Conservation (phyloP, 164 flowering plant species). For the Dillenia turbinata region DNA sequence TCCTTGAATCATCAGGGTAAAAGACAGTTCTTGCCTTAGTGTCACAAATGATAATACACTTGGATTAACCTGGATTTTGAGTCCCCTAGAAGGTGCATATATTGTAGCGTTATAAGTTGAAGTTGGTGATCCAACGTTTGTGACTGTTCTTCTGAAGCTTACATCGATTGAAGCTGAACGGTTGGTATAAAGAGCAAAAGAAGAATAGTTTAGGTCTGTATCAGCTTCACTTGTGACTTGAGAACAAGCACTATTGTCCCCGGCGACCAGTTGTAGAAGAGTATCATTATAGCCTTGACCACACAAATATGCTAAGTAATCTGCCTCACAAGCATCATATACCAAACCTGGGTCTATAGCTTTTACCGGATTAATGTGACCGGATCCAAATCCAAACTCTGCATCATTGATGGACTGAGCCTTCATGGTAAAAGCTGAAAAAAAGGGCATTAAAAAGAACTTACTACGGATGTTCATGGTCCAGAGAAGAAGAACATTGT, state of each 20-base stretch:
- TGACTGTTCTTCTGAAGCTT: too few species aligned
- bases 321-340: slow-evolving; percentile 5
- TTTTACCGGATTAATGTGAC: slow-evolving; percentile 11
- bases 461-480: too few species aligned
- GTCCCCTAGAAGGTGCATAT: not conserved
- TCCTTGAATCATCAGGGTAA: slow-evolving; percentile 4
- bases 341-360: slow-evolving; percentile 13
- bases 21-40: slow-evolving; percentile 8
- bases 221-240: not conserved
- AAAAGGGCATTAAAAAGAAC: too few species aligned
- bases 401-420: slow-evolving; percentile 1
- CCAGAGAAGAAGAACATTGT: too few species aligned
- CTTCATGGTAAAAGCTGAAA: slow-evolving; percentile 11
- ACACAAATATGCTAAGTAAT: slow-evolving; percentile 14
- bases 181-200: slow-evolving; percentile 1
- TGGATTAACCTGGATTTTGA: slow-evolving; percentile 5
- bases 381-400: slow-evolving; percentile 16
- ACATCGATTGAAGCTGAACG: too few species aligned
- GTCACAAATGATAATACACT: slow-evolving; percentile 7
- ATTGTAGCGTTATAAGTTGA: slow-evolving; percentile 8
- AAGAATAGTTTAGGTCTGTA: slow-evolving; percentile 11
- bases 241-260: not conserved
- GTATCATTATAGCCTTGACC: slow-evolving; percentile 3
- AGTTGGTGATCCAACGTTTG: too few species aligned
- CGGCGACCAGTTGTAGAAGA: not conserved